Evolutionary conservation across 345 rosid species (phyloP), one percentile per base, ranked within the genome.

Genomic region (Euphorbia peplus): DNA sequence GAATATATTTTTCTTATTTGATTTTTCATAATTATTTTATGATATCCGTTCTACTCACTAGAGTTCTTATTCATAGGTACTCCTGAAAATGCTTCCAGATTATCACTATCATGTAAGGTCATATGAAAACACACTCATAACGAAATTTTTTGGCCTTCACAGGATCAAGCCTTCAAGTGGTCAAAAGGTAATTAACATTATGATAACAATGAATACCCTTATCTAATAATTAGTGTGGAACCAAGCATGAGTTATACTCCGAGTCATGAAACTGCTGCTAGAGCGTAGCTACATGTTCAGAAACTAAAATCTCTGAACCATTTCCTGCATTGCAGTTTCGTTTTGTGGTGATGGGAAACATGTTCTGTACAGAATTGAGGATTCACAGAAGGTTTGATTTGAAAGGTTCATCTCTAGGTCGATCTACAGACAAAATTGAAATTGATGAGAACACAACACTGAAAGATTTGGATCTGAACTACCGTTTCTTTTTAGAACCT

Each of bases 61-160:
- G 35, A 66, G 55, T 58, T 82, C 60, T 71, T 52, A 60, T 66
- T 41, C 73, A 61, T 81, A 95, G 99, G 99, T 95, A 75, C 95
- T 95, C 68, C 72, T 95, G 76, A 79, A 88, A 80, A 95, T 95
- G 99, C 96, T 91, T 82, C 97, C 99, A n/a, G 83, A 82, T 68
- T 95, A 91, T 77, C 97, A 91, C 79, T 77, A 88, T 83, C 99
- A 95, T 72, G 99, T 95, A 78, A 85, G 82, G 75, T 77, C 90
- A 11, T 87, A 89, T 76, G 97, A 95, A 73, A 95, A 95, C 75
- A 95, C 97, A 0, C 99, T 95, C 75, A 81, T 95, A 64, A 95
- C 99, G 54, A 95, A 95, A 72, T 91, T 95, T 82, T 95, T 95
- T 83, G 99, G 99, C 70, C 96, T 95, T 79, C 97, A 95, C 83